A percentile compares a stretch with the other conserved stretches of the same genome.
Evolutionary conservation across 1,284 basidiomycete genomes (phyloP).

Genomic region (Cutaneotrichosporon sp.): DNA sequence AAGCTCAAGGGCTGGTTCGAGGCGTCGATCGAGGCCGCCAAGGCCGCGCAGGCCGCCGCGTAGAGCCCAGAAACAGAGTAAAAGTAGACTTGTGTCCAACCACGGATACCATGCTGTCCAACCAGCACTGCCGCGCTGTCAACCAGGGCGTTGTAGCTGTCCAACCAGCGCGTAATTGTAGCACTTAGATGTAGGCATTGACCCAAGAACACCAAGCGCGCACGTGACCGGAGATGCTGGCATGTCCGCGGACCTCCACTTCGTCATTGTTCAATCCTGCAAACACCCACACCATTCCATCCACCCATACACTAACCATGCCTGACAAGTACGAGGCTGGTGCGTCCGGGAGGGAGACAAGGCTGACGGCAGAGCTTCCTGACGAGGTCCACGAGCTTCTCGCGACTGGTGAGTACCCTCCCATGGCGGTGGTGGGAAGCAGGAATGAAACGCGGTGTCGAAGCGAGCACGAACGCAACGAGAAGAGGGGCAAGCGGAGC

Average conservation of each 20-base stretch:
- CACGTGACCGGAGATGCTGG: background rate
- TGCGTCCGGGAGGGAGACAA: background rate
- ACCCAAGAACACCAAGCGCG: background rate
- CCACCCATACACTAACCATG: background rate
- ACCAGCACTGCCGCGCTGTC: conserved; percentile 5
- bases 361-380: conserved; percentile 9
- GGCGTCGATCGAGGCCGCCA: conserved; percentile 63
- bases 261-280: background rate
- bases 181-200: conserved; percentile 6
- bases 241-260: background rate
- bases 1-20: conserved; percentile 66
- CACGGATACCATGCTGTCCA: conserved; percentile 4
- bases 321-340: conserved; percentile 4
- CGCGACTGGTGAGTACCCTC: background rate
- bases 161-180: conserved; percentile 14
- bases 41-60: conserved; percentile 28
- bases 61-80: background rate
- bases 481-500: too few relatives aligned
- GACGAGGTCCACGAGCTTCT: conserved; percentile 5
- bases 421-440: background rate
- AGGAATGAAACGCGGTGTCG: background rate
- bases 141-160: conserved; percentile 10
- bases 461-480: too few relatives aligned
- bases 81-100: conserved; percentile 7
- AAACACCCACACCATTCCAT: conserved; percentile 1